Conservation (phyloP, 2,329 filamentous ascomycete genomes). For the Hymenoscyphus scutula region DNA sequence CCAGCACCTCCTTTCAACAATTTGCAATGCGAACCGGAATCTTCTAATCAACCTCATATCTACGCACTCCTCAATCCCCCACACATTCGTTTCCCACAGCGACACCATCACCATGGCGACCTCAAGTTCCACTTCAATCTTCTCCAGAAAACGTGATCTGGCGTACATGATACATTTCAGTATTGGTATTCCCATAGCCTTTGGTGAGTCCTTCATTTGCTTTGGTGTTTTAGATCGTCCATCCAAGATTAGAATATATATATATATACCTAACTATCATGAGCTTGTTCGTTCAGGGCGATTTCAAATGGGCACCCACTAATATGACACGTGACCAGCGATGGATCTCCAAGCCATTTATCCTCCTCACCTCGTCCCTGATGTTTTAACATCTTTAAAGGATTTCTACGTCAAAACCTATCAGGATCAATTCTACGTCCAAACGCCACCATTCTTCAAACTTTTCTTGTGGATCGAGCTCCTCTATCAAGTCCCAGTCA, state of each 20-base stretch:
- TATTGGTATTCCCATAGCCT: conserved; percentile 59
- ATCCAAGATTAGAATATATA: no score
- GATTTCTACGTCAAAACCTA: conserved; percentile 59
- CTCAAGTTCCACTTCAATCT: conserved; percentile 26
- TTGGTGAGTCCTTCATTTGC: conserved; percentile 46
- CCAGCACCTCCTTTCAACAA: background rate
- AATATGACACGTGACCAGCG: conserved; percentile 40
- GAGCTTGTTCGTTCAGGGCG: no score
- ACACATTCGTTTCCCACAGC: background rate
- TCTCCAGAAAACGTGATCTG: conserved; percentile 34
- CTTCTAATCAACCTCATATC: no score
- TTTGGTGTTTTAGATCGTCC: background rate
- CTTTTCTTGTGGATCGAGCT: conserved; percentile 57
- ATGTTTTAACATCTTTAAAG: conserved; percentile 49
- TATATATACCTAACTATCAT: no score
- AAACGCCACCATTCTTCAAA: conserved; percentile 58
- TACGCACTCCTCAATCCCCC: background rate
- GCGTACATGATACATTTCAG: conserved; percentile 58
- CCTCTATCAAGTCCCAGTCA: conserved; percentile 59
- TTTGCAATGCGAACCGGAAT: no score
- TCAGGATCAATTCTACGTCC: conserved; percentile 61
- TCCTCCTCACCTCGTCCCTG: conserved; percentile 48
- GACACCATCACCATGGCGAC: background rate
- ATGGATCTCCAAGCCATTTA: conserved; percentile 61
- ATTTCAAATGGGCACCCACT: background rate